Evolutionary conservation across 2,329 filamentous ascomycete species (phyloP), one percentile per base, ranked within the genome.

Genomic region (Botrytis tulipae): DNA sequence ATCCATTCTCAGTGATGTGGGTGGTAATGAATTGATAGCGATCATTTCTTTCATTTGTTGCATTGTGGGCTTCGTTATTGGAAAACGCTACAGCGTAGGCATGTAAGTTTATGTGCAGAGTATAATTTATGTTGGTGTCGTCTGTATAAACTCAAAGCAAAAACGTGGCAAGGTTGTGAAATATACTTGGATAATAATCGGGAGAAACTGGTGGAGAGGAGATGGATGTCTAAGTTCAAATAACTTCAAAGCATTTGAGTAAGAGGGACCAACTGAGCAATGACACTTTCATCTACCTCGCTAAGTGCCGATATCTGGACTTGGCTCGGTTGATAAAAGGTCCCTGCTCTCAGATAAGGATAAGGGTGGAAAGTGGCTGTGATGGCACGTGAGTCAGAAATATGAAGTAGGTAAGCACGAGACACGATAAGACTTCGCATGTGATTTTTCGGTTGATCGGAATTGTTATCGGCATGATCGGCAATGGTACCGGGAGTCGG

Each of bases 1-100:
- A 54, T 63, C 59, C 70, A 71, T 54, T 54, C 62, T 44, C 70
- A 54, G n/a, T 72, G 62, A 48, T 40, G 54, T n/a, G 44, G 54
- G 32, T 29, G 63, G 22, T 61, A 35, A 29, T 44, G 44, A 51
- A 25, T 25, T 66, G 51, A 60, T 40, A 48, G n/a, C 32, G 59
- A 32, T 35, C 22, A 44, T 46, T 70, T 16, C 37, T 62, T 65
- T 44, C n/a, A 29, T n/a, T 57, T 57, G 32, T 51, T 29, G 70
- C 59, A 66, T 71, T 29, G 46, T 63, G 48, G 46, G 70, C 70
- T 65, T 71, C 44, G 46, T 1, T 54, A 16, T 67, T 14, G 65
- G n/a, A 35, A 54, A 66, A 25, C 12, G 35, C 22, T 54, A 18
- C n/a, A 12, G 20, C 65, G 37, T 67, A 67, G 3, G n/a, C 46